Conservation (phyloP, 139 green algal species). For the Tetradesmus obliquus region DNA sequence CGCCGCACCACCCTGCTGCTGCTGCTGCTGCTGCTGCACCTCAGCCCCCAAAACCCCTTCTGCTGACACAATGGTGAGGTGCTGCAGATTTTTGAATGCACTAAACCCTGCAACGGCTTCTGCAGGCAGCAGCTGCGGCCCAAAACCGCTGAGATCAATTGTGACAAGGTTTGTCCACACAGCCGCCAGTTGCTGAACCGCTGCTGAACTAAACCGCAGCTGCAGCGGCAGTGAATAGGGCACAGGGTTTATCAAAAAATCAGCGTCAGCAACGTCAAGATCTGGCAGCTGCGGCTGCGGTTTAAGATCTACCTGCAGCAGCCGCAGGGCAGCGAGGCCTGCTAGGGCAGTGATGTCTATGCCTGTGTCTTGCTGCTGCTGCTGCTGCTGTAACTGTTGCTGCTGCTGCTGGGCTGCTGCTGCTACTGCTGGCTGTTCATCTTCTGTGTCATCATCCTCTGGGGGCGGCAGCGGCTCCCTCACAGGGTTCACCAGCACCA, state of each 20-base stretch:
- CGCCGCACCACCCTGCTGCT: background rate
- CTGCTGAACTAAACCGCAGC: background rate
- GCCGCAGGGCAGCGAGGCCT: background rate
- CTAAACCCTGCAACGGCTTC: conserved; percentile 27
- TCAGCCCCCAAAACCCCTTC: background rate
- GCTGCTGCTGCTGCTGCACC: background rate
- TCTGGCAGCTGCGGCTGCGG: background rate
- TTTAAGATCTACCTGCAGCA: conserved; percentile 40
- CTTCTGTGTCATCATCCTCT: background rate
- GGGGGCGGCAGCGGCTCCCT: background rate
- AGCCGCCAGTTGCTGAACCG: conserved; percentile 14
- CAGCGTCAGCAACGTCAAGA: background rate
- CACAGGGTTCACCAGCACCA: conserved; percentile 29
- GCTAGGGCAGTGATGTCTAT: conserved; percentile 17
- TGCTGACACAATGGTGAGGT: conserved; percentile 3
- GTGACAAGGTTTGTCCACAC: conserved; percentile 1
- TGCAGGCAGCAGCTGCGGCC: conserved; percentile 9
- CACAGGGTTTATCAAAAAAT: background rate
- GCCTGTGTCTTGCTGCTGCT: background rate
- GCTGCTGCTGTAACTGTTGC: conserved; percentile 2
- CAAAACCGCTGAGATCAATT: conserved; percentile 21
- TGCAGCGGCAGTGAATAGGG: background rate
- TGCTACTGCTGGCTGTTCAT: background rate
- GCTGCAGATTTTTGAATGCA: background rate
- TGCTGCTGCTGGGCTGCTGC: background rate